These are phyloP conservation scores for Mycena kentingensis DNA, from an alignment of 768 basidiomycete genomes.

Conservation along the genomic window DNA sequence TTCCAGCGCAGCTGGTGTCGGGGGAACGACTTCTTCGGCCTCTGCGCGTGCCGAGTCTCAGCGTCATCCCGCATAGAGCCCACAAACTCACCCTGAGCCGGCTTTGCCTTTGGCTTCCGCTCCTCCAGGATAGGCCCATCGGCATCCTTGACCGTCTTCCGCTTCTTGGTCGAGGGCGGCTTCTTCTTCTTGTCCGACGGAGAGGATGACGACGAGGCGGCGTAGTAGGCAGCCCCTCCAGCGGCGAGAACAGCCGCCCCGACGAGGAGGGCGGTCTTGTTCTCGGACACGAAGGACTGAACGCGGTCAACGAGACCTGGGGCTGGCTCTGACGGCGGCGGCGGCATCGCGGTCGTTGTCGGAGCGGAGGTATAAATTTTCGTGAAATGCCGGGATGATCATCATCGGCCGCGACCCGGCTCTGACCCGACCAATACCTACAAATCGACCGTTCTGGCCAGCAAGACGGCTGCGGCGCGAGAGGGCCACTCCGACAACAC, in stretches of 20 bases:
- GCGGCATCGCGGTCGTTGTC: constrained; percentile 3
- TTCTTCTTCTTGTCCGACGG: constrained; percentile 48
- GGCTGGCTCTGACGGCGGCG: constrained; percentile 7
- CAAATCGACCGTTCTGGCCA: no score
- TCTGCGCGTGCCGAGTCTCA: constrained; percentile 18
- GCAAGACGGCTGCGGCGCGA: no score
- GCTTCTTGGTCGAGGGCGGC: constrained; percentile 52
- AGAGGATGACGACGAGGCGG: constrained; percentile 40
- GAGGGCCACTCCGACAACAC: no score
- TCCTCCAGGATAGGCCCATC: constrained; percentile 86
- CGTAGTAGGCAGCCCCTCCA: constrained; percentile 78
- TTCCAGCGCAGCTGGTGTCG: constrained; percentile 55
- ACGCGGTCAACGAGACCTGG: constrained; percentile 57
- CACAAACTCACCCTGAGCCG: constrained; percentile 14
- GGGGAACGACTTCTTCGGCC: constrained; percentile 43
- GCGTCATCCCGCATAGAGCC: constrained; percentile 15
- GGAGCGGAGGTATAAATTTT: no score
- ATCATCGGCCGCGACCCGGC: no score
- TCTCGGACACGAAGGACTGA: constrained; percentile 69
- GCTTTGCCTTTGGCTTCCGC: constrained; percentile 46
- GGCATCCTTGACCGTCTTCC: constrained; percentile 55
- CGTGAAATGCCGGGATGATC: no score
- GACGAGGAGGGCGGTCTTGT: constrained; percentile 75
- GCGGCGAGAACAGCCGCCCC: constrained; percentile 72
- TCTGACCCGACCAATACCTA: no score